Base-by-base conservation (phyloP, 495 filamentous ascomycete species). In the Bombardia bombarda region DNA sequence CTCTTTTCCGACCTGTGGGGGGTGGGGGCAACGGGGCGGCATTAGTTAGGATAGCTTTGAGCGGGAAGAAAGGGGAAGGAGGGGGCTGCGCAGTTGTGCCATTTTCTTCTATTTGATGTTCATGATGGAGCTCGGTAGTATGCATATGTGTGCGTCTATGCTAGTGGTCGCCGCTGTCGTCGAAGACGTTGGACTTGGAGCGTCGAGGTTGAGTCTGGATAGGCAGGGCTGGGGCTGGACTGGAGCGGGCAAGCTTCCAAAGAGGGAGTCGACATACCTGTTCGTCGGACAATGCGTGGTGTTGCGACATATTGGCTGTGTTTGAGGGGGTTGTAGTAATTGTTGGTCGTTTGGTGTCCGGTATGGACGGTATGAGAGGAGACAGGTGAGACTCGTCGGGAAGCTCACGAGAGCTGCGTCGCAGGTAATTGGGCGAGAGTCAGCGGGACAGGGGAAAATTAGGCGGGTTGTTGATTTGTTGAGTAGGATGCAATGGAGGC, bases 211-310 rank as follows among this genome's bases (percentile, higher is more conserved):
- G n/a, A n/a, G n/a, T n/a, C n/a, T n/a, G n/a, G n/a, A n/a, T n/a
- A n/a, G n/a, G n/a, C n/a, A n/a, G n/a, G n/a, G n/a, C n/a, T n/a
- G n/a, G n/a, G n/a, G n/a, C n/a, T n/a, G n/a, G n/a, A n/a, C n/a
- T n/a, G n/a, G n/a, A n/a, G n/a, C n/a, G n/a, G n/a, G n/a, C n/a
- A n/a, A n/a, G n/a, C n/a, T n/a, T n/a, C n/a, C n/a, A n/a, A n/a
- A 13, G 13, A 28, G 13, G 26, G 13, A 7, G 26, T 28, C 26
- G 19, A 32, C 55, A 25, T 73, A 89, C 90, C 83, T 96, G 90
- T 66, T 95, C 90, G 74, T 97, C 90, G 63, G 88, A 94, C 68
- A 97, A 82, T 64, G 87, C 83, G 81, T 93, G 87, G 49, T 76
- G 70, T 72, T 86, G 82, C 64, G 90, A 90, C 90, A 95, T 97